These are phyloP conservation scores for Oryza rufipogon DNA, from an alignment of 176 grass and related monocot species.

Conservation along the genomic window DNA sequence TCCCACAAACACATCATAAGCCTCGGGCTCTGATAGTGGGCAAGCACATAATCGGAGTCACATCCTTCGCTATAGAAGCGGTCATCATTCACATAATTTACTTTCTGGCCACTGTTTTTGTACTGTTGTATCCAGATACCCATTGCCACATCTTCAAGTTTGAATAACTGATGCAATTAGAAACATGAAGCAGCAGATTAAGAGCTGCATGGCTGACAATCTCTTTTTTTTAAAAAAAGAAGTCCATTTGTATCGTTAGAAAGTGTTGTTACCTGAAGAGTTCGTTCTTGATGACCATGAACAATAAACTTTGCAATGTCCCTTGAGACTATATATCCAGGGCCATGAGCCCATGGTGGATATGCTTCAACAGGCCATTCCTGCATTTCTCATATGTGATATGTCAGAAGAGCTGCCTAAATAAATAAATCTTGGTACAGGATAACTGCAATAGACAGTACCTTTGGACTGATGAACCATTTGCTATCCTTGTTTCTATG, in stretches of 20 bases:
- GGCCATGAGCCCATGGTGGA: conserved; percentile 95
- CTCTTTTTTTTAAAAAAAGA: background rate
- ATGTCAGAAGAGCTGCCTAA: conserved; percentile 34
- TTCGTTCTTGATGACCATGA: conserved; percentile 65
- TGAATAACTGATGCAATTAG: conserved; percentile 74
- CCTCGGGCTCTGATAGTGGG: conserved; percentile 87
- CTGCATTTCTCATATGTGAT: conserved; percentile 40
- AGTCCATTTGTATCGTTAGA: background rate
- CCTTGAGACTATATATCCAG: conserved; percentile 85
- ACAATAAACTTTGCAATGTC: conserved; percentile 87
- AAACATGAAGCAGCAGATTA: background rate
- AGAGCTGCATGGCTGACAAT: background rate
- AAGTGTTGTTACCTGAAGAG: conserved; percentile 63
- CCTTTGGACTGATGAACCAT: conserved; percentile 90
- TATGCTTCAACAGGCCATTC: conserved; percentile 74
- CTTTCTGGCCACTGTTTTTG: conserved; percentile 59
- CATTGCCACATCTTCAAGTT: conserved; percentile 94
- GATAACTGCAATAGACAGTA: conserved; percentile 38
- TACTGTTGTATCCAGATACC: conserved; percentile 94
- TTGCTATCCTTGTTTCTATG: conserved; percentile 87
- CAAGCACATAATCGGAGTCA: conserved; percentile 79
- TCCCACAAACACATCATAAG: conserved; percentile 86
- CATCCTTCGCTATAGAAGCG: conserved; percentile 81
- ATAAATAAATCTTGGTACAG: background rate
- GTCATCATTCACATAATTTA: conserved; percentile 77